Conservation (phyloP, 345 rosid genomes). For the Eucalyptus decipiens region DNA sequence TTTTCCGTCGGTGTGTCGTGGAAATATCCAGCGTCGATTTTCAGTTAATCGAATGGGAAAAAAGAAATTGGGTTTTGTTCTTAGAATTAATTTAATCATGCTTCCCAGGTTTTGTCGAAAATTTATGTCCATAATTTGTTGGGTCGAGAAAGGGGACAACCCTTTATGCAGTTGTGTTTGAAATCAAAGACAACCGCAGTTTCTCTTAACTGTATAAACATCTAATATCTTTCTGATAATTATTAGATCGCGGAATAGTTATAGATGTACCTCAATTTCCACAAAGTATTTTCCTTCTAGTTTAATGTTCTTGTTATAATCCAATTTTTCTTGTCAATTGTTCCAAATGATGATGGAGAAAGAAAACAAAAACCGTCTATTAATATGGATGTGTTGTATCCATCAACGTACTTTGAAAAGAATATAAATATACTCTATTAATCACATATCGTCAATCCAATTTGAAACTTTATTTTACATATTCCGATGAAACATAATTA, state of each 20-base stretch:
- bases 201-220: neutral
- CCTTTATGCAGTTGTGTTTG: rapidly evolving
- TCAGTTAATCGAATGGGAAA: neutral
- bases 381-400: neutral
- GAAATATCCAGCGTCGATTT: neutral
- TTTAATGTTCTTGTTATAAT: neutral
- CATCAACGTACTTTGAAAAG: neutral
- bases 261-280: neutral
- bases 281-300: neutral
- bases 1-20: neutral
- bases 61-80: neutral
- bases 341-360: rapidly evolving
- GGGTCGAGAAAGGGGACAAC: neutral
- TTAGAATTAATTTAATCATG: neutral
- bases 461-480: neutral
- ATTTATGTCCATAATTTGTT: neutral
- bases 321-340: neutral
- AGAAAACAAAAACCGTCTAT: neutral
- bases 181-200: rapidly evolving
- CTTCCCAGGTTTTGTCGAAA: neutral
- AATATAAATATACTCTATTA: neutral
- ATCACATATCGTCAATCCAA: neutral
- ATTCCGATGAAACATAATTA: neutral
- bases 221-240: rapidly evolving
- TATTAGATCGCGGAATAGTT: rapidly evolving